Evolutionary conservation across 164 flowering plant species (phyloP).

Genomic region (Dillenia turbinata): DNA sequence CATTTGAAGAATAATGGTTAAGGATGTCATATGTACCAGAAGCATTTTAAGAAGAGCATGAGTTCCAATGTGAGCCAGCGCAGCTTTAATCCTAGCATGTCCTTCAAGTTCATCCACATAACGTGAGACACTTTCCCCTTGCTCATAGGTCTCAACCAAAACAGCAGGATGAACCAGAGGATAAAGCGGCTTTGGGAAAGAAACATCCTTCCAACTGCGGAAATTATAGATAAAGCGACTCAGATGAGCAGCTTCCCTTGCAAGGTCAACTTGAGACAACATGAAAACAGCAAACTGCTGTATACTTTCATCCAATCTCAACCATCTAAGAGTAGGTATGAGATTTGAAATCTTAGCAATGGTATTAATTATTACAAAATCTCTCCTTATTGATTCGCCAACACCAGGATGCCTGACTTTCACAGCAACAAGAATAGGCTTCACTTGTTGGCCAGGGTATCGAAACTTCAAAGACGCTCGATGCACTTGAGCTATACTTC

Average conservation of each 20-base stretch:
- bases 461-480: slow-evolving; percentile 62
- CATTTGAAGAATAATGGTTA: too few species aligned
- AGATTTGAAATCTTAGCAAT: slow-evolving; percentile 57
- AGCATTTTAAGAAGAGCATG: slow-evolving; percentile 93
- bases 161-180: slow-evolving; percentile 94
- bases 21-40: slow-evolving; percentile 38
- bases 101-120: slow-evolving; percentile 74
- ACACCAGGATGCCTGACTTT: slow-evolving; percentile 93
- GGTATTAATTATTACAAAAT: slow-evolving; percentile 63
- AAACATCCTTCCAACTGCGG: slow-evolving; percentile 79
- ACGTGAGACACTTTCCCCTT: slow-evolving; percentile 71
- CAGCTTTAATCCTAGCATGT: slow-evolving; percentile 52
- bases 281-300: slow-evolving; percentile 91
- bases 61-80: slow-evolving; percentile 84
- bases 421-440: slow-evolving; percentile 72
- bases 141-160: slow-evolving; percentile 80
- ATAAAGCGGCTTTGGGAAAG: slow-evolving; percentile 83
- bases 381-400: slow-evolving; percentile 80
- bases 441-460: slow-evolving; percentile 49
- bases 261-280: slow-evolving; percentile 93
- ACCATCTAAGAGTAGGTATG: slow-evolving; percentile 70
- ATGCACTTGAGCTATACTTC: slow-evolving; percentile 89
- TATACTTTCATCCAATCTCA: slow-evolving; percentile 85
- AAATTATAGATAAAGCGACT: slow-evolving; percentile 85
- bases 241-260: slow-evolving; percentile 92